Evolutionary conservation across 179 eudicot genomes (phyloP).

Genomic region (Silene noctiflora): DNA sequence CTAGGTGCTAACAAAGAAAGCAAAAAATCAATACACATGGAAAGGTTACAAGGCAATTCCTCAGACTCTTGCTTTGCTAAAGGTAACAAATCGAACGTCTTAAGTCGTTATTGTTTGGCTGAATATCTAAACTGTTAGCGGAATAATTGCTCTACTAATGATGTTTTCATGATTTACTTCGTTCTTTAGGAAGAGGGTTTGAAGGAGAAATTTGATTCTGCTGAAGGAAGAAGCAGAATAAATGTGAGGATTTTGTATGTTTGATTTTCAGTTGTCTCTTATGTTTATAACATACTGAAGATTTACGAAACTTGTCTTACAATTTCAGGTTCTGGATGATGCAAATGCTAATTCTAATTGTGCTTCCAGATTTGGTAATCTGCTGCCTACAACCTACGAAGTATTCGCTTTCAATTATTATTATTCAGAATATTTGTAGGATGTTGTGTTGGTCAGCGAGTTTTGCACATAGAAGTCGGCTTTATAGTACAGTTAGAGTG

Average conservation of each 20-base stretch:
- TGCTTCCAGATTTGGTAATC: constrained; percentile 55
- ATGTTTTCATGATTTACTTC: neutral
- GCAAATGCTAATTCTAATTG: constrained; percentile 31
- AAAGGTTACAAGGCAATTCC: constrained; percentile 79
- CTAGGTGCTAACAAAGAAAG: constrained; percentile 71
- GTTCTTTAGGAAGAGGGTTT: constrained; percentile 64
- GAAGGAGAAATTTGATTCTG: constrained; percentile 41
- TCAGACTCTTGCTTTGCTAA: constrained; percentile 53
- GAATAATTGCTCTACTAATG: neutral
- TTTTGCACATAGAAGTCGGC: neutral
- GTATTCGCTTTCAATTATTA: neutral
- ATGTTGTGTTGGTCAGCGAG: neutral
- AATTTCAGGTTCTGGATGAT: constrained; percentile 45
- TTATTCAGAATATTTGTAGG: no score
- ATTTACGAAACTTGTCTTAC: neutral
- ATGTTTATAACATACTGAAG: neutral
- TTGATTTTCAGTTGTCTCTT: neutral
- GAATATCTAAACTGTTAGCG: neutral
- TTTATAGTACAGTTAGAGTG: neutral
- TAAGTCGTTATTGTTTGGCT: neutral
- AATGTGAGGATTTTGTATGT: constrained; percentile 38
- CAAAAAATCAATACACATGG: constrained; percentile 81
- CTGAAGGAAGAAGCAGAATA: constrained; percentile 31
- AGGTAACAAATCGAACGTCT: constrained; percentile 38
- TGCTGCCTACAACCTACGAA: neutral